Conservation (phyloP, 169 alveolate species). For the Perkinsus marinus region DNA sequence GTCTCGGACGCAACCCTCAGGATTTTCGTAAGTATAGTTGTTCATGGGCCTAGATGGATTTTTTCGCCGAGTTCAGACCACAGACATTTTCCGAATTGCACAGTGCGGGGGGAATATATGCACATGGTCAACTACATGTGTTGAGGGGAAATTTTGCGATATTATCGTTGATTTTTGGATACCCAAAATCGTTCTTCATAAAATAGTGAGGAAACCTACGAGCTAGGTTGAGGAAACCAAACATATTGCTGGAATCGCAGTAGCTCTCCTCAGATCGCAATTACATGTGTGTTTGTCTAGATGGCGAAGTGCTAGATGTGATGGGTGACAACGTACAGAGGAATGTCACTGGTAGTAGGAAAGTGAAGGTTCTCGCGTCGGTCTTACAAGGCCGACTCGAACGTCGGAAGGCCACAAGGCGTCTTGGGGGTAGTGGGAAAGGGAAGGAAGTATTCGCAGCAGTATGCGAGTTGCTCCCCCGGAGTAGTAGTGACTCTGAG, state of each 20-base stretch:
- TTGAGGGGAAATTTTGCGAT: too few relatives aligned
- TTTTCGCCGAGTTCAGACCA: too few relatives aligned
- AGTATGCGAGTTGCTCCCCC: not conserved
- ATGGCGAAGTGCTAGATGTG: not conserved
- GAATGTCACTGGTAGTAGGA: not conserved
- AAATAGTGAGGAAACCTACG: too few relatives aligned
- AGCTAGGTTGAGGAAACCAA: too few relatives aligned
- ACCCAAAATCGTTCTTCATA: too few relatives aligned
- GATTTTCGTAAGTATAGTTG: too few relatives aligned
- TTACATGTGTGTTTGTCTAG: not conserved
- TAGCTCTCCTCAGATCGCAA: not conserved
- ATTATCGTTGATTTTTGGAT: too few relatives aligned
- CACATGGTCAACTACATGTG: too few relatives aligned
- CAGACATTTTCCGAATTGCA: too few relatives aligned
- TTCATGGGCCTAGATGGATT: not conserved
- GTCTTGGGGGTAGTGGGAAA: not conserved
- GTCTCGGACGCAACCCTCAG: too few relatives aligned
- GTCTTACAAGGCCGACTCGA: not conserved
- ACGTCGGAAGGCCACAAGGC: not conserved
- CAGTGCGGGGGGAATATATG: too few relatives aligned
- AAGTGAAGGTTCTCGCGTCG: not conserved
- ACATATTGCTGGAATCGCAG: too few relatives aligned
- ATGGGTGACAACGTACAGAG: not conserved
- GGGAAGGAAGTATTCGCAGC: not conserved
- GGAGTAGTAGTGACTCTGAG: not conserved